Conservation (phyloP, 1,284 basidiomycete genomes). For the Limonomyces culmigenus region DNA sequence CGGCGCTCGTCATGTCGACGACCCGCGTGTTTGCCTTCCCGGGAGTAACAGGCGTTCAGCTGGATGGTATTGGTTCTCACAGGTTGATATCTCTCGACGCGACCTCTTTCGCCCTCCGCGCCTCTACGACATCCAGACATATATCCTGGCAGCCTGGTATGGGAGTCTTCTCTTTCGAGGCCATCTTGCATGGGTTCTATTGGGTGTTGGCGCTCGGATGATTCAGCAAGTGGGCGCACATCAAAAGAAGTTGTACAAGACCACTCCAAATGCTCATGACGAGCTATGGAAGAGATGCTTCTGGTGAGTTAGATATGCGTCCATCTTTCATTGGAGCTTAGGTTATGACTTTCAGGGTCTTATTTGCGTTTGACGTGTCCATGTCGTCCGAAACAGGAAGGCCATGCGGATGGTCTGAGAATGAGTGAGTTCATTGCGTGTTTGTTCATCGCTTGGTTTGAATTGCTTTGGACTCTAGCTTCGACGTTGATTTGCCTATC, state of each 20-base stretch:
- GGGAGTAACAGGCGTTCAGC: slow-evolving; percentile 12
- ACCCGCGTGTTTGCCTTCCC: slow-evolving; percentile 20
- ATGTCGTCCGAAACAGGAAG: slow-evolving; percentile 42
- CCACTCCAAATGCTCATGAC: slow-evolving; percentile 24
- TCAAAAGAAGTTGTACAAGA: slow-evolving; percentile 17
- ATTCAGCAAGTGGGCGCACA: slow-evolving; percentile 40
- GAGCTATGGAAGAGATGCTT: slow-evolving; percentile 60
- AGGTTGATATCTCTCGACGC: slow-evolving; percentile 10
- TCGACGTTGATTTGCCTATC: slow-evolving; percentile 49
- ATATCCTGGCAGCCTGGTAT: slow-evolving; percentile 2
- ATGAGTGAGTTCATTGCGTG: slow-evolving; percentile 28
- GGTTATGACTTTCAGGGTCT: slow-evolving; percentile 17
- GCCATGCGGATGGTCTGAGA: slow-evolving; percentile 48
- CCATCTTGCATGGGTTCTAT: slow-evolving; percentile 38
- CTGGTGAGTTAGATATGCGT: slow-evolving; percentile 21
- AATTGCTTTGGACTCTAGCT: slow-evolving; percentile 15
- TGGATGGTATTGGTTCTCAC: slow-evolving; percentile 26
- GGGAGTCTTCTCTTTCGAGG: slow-evolving; percentile 13
- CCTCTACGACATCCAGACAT: slow-evolving; percentile 2
- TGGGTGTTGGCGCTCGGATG: slow-evolving; percentile 36
- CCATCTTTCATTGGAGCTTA: neutral
- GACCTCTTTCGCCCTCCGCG: neutral
- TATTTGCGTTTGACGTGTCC: slow-evolving; percentile 30
- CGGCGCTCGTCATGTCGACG: slow-evolving; percentile 24
- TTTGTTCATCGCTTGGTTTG: neutral